Evolutionary conservation across 108 stramenopile species (phyloP).

Genomic region (Conticribra weissflogii): DNA sequence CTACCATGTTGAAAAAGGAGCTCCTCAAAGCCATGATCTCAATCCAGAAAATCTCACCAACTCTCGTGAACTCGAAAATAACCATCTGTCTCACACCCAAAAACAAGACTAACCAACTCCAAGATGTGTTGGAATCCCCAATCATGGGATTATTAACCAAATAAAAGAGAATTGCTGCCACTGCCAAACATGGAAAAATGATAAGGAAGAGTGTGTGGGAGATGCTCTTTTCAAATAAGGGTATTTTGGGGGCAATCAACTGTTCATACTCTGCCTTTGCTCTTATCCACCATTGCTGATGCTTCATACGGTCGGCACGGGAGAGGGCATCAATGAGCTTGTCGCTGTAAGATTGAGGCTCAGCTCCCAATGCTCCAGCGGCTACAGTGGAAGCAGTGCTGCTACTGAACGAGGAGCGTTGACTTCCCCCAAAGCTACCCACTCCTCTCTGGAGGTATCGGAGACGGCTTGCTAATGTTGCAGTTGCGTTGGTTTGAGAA

Average conservation of each 20-base stretch:
- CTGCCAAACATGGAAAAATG: slow-evolving; percentile 20
- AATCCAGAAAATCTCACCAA: slow-evolving; percentile 48
- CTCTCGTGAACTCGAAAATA: slow-evolving; percentile 29
- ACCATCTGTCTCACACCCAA: slow-evolving; percentile 36
- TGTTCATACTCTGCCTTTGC: slow-evolving; percentile 45
- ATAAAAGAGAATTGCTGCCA: slow-evolving; percentile 43
- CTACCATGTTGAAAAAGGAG: slow-evolving; percentile 27
- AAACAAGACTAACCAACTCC: slow-evolving; percentile 50
- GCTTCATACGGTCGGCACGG: slow-evolving; percentile 67
- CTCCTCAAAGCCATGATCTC: slow-evolving; percentile 46
- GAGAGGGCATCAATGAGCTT: slow-evolving; percentile 76
- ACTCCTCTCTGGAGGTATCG: neutral
- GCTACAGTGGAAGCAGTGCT: neutral
- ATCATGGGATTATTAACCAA: slow-evolving; percentile 51
- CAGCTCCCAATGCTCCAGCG: neutral
- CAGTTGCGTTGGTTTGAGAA: neutral
- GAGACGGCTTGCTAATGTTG: neutral
- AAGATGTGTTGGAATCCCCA: slow-evolving; percentile 35
- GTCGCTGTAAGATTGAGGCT: slow-evolving; percentile 14
- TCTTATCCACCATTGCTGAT: slow-evolving; percentile 59
- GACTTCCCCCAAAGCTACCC: neutral
- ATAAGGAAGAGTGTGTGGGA: slow-evolving; percentile 33
- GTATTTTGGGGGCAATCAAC: slow-evolving; percentile 39
- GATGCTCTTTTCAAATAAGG: slow-evolving; percentile 10
- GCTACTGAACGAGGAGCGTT: neutral